Evolutionary conservation across 495 filamentous ascomycete genomes (phyloP).

Genomic region (Talaromyces borbonicus): DNA sequence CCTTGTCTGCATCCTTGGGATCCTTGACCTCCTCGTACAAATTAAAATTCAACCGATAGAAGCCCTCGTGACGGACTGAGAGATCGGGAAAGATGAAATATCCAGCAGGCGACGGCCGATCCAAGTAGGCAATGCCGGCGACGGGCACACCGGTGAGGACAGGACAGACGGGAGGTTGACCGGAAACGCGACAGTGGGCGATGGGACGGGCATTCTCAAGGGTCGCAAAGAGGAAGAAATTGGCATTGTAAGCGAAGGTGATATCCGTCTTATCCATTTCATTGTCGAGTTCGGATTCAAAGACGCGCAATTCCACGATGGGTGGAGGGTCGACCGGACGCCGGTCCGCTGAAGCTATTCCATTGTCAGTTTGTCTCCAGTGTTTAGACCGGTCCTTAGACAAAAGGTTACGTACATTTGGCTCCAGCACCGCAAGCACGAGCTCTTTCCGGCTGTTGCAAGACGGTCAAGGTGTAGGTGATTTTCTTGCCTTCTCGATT

Average conservation of each 20-base stretch:
- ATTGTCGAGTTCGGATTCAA: constrained; percentile 57
- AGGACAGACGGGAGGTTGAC: constrained; percentile 59
- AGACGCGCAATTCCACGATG: constrained; percentile 86
- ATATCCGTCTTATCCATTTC: constrained; percentile 55
- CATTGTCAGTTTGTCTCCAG: constrained; percentile 4
- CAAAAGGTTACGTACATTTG: constrained; percentile 71
- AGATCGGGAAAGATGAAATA: constrained; percentile 98
- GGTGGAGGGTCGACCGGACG: constrained; percentile 95
- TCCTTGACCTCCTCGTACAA: constrained; percentile 91
- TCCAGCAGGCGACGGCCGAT: constrained; percentile 81
- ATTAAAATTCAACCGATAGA: constrained; percentile 80
- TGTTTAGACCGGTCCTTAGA: not conserved
- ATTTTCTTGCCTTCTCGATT: constrained; percentile 74
- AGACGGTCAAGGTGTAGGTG: constrained; percentile 73
- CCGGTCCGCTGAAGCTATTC: constrained; percentile 81
- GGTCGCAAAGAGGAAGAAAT: constrained; percentile 95
- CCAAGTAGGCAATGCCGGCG: constrained; percentile 92
- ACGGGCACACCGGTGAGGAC: constrained; percentile 93
- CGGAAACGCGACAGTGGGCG: constrained; percentile 65
- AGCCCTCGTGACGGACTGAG: constrained; percentile 91
- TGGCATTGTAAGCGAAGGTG: constrained; percentile 88
- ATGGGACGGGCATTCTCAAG: constrained; percentile 81
- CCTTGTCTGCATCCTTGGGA: constrained; percentile 50
- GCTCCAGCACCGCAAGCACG: constrained; percentile 91
- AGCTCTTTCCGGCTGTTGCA: constrained; percentile 93